Conservation (phyloP, 1,284 basidiomycete genomes). For the Cryptococcus deneoformans region DNA sequence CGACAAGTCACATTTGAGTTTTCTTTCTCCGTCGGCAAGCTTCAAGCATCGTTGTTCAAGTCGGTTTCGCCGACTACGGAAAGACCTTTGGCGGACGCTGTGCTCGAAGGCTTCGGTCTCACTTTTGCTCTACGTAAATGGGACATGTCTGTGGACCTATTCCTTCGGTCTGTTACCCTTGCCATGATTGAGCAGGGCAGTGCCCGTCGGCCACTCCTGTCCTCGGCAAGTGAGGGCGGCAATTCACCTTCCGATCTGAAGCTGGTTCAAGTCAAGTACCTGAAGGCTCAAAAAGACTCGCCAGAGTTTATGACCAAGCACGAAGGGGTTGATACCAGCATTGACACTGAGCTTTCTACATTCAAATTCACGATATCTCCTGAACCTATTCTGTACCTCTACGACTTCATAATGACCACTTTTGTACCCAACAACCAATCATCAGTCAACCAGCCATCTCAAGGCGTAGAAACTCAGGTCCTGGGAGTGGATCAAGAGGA, state of each 20-base stretch:
- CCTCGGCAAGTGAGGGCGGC: conserved; percentile 60
- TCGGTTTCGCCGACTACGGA: conserved; percentile 41
- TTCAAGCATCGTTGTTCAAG: conserved; percentile 81
- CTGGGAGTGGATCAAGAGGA: conserved; percentile 11
- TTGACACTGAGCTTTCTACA: conserved; percentile 88
- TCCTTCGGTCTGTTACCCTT: conserved; percentile 64
- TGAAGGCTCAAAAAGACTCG: conserved; percentile 74
- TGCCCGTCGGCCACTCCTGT: conserved; percentile 67
- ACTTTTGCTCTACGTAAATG: conserved; percentile 71
- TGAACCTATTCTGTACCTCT: conserved; percentile 85
- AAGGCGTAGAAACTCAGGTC: conserved; percentile 20
- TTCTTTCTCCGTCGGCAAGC: conserved; percentile 80
- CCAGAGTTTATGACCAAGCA: conserved; percentile 82
- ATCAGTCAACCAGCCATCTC: conserved; percentile 16
- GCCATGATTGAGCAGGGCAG: conserved; percentile 61
- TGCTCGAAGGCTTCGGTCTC: conserved; percentile 76
- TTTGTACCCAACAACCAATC: conserved; percentile 61
- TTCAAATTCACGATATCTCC: conserved; percentile 88
- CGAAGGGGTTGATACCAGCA: conserved; percentile 84
- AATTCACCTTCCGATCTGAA: conserved; percentile 54
- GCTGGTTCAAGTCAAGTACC: conserved; percentile 81
- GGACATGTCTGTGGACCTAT: conserved; percentile 85
- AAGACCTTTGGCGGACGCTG: conserved; percentile 66
- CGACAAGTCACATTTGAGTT: conserved; percentile 87
- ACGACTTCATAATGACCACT: conserved; percentile 98